These are phyloP conservation scores for Paraphoma chrysanthemicola DNA, from an alignment of 2,329 filamentous ascomycete genomes.

Conservation along the genomic window DNA sequence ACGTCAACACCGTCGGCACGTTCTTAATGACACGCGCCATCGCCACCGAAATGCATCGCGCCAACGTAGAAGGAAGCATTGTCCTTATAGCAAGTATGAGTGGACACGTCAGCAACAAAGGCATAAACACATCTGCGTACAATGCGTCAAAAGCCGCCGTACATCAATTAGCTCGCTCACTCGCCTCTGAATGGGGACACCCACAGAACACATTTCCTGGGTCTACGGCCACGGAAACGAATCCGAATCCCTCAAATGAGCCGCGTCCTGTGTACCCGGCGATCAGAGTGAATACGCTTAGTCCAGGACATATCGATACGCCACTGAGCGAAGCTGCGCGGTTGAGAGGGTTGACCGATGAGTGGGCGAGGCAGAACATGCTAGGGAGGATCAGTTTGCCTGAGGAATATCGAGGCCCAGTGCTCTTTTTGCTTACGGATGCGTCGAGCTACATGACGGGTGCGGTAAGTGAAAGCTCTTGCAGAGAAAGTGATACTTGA, in stretches of 20 bases:
- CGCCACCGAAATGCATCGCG: constrained; percentile 41
- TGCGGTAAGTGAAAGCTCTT: constrained; percentile 21
- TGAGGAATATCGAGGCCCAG: constrained; percentile 23
- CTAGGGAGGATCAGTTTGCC: constrained; percentile 40
- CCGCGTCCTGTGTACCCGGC: constrained; percentile 36
- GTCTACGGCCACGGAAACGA: constrained; percentile 24
- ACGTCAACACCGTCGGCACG: constrained; percentile 49
- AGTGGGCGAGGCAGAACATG: constrained; percentile 42
- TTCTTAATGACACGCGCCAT: constrained; percentile 43
- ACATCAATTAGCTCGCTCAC: constrained; percentile 58
- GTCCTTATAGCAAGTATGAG: constrained; percentile 50
- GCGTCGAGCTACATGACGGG: constrained; percentile 70
- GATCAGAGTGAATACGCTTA: constrained; percentile 61
- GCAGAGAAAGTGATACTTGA: background rate
- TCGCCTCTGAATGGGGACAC: constrained; percentile 59
- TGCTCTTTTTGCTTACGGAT: constrained; percentile 33
- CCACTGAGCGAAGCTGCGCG: constrained; percentile 38
- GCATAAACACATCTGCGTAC: constrained; percentile 55
- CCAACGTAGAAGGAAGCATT: constrained; percentile 42
- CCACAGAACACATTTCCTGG: constrained; percentile 50
- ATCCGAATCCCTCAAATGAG: constrained; percentile 18
- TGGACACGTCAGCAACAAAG: constrained; percentile 43
- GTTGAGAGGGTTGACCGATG: constrained; percentile 11
- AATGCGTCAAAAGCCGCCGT: constrained; percentile 64
- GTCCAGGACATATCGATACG: constrained; percentile 62